These are phyloP conservation scores for Flueggea neowawraea DNA, from an alignment of 441 rosid genomes.

Conservation along the genomic window DNA sequence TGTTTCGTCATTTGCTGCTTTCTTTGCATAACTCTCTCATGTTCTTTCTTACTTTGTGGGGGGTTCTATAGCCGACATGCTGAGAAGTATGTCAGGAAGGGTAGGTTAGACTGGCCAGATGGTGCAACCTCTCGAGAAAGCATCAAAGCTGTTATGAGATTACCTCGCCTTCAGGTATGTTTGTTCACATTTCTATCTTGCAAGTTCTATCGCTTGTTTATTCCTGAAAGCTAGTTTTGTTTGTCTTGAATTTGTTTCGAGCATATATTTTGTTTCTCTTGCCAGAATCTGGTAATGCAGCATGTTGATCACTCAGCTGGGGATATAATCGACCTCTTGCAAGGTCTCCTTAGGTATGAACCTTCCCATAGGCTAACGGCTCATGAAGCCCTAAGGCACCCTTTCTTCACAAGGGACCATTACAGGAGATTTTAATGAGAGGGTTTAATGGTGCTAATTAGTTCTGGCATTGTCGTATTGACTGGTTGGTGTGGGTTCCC, in stretches of 20 bases:
- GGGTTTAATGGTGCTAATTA: neutral
- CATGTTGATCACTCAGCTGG: slow-evolving; percentile 73
- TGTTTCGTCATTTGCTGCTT: neutral
- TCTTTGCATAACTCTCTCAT: neutral
- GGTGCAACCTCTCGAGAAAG: slow-evolving; percentile 62
- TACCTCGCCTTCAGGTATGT: slow-evolving; percentile 62
- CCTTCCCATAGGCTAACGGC: slow-evolving; percentile 47
- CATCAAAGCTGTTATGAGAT: slow-evolving; percentile 50
- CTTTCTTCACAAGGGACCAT: slow-evolving; percentile 47
- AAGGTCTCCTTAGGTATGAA: slow-evolving; percentile 54
- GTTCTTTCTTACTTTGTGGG: neutral
- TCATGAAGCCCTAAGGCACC: slow-evolving; percentile 57
- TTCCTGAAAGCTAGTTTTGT: neutral
- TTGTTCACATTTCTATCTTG: neutral
- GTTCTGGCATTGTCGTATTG: neutral
- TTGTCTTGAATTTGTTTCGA: neutral
- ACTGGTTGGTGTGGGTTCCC: slow-evolving; percentile 7
- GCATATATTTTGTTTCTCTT: neutral
- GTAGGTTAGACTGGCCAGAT: slow-evolving; percentile 68
- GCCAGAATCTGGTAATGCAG: slow-evolving; percentile 68
- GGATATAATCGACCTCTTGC: slow-evolving; percentile 52
- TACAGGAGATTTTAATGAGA: slow-evolving; percentile 28
- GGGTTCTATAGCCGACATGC: slow-evolving; percentile 46
- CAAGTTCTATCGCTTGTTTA: neutral
- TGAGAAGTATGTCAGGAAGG: slow-evolving; percentile 57